Percentiles rank a stretch among this genome's conserved stretches.
Conservation (phyloP, 1,284 basidiomycete genomes). For the Melanopsichium pennsylvanicum region DNA sequence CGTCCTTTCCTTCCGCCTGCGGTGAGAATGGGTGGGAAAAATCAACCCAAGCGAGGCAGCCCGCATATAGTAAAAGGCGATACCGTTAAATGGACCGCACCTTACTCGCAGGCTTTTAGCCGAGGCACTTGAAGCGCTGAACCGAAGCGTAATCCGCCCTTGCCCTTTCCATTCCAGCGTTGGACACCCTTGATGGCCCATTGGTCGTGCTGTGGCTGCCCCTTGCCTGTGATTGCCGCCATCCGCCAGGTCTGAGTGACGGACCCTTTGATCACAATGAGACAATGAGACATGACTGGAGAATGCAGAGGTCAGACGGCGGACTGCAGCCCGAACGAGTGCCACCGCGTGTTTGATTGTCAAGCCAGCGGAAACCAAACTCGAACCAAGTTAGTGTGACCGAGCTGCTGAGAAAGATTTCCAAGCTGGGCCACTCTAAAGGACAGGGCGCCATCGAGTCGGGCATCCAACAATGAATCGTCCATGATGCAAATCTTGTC, state of each 20-base stretch:
- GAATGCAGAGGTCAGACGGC: too few relatives aligned
- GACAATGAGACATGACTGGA: not conserved
- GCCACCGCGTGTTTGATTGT: too few relatives aligned
- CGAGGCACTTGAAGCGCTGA: conserved; percentile 29
- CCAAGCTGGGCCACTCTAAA: not conserved
- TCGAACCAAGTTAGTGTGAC: not conserved
- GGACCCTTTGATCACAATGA: too few relatives aligned
- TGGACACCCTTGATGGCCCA: too few relatives aligned
- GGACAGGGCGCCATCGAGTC: conserved; percentile 27
- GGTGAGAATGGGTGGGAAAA: conserved; percentile 9
- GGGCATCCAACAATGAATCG: too few relatives aligned
- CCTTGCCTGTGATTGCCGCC: conserved; percentile 2
- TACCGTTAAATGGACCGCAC: too few relatives aligned
- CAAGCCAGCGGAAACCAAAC: not conserved
- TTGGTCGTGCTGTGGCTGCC: not conserved
- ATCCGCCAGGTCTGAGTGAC: too few relatives aligned
- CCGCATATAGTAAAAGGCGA: too few relatives aligned
- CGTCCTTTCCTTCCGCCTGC: conserved; percentile 11
- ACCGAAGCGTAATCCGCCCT: too few relatives aligned
- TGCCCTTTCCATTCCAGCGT: conserved; percentile 10
- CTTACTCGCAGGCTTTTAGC: conserved; percentile 10
- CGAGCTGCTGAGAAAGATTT: conserved; percentile 3
- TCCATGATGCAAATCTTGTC: too few relatives aligned
- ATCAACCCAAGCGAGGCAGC: conserved; percentile 15
- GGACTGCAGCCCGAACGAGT: too few relatives aligned